phyloP scores from a whole-genome alignment of 257 asterid species.

The Striga asiatica region DNA sequence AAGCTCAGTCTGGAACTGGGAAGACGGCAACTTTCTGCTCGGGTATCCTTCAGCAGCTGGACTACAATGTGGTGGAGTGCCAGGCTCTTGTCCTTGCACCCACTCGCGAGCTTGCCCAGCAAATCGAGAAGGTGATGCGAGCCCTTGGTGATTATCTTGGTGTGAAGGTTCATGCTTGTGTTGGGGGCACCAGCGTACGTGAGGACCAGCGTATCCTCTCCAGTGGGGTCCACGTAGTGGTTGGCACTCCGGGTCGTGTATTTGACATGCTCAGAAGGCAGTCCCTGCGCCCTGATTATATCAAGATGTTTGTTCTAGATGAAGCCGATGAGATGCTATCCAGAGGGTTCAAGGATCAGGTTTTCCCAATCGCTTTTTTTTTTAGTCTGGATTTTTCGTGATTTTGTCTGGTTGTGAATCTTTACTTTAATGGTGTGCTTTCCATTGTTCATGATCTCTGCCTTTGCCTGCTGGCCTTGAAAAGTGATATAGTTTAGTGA shows the following conservation, averaged over 20 bases:
- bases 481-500: too few species aligned
- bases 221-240: slow-evolving; percentile 78
- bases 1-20: slow-evolving; percentile 84
- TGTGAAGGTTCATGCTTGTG: slow-evolving; percentile 81
- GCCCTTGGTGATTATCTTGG: slow-evolving; percentile 92
- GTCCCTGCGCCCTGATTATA: slow-evolving; percentile 54
- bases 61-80: slow-evolving; percentile 50
- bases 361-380: slow-evolving; percentile 3
- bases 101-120: slow-evolving; percentile 73
- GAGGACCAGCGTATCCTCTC: slow-evolving; percentile 72
- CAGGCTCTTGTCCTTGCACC: slow-evolving; percentile 81
- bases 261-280: slow-evolving; percentile 72
- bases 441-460: neutral
- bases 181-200: slow-evolving; percentile 83
- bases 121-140: slow-evolving; percentile 77
- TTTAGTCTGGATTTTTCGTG: too few species aligned
- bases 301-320: slow-evolving; percentile 70
- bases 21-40: slow-evolving; percentile 82
- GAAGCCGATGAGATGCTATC: slow-evolving; percentile 94
- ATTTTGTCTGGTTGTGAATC: too few species aligned
- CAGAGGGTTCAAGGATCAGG: slow-evolving; percentile 85
- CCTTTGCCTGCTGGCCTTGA: neutral
- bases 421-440: too few species aligned
- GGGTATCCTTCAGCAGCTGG: slow-evolving; percentile 74
- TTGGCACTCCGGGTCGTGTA: slow-evolving; percentile 89